Conservation (phyloP, 148 eudicot genomes). For the Camellia japonica region DNA sequence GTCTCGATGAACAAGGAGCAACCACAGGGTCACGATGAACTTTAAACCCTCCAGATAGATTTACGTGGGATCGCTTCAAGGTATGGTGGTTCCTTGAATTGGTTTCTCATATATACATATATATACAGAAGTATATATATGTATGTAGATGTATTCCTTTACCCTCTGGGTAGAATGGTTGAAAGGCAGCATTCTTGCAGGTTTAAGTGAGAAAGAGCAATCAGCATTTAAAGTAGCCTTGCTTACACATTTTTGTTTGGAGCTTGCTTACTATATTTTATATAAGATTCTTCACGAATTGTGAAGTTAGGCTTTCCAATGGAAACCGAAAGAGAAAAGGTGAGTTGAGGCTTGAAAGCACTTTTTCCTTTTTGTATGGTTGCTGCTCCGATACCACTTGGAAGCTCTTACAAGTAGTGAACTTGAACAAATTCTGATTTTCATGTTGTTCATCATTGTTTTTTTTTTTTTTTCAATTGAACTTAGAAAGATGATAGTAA, state of each 20-base stretch:
- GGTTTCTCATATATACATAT: neutral
- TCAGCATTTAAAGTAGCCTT: constrained; percentile 5
- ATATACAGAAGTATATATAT: neutral
- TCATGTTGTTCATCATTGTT: neutral
- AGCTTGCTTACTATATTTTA: neutral
- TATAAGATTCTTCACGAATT: neutral
- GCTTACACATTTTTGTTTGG: constrained; percentile 1
- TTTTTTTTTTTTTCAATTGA: neutral
- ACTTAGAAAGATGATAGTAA: neutral
- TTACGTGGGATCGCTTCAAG: constrained; percentile 4
- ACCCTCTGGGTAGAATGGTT: neutral
- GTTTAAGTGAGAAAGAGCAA: constrained; percentile 5
- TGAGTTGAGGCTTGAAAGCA: constrained; percentile 10
- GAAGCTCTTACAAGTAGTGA: neutral
- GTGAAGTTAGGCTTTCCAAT: neutral
- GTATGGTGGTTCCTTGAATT: constrained; percentile 9
- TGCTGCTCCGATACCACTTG: constrained; percentile 2
- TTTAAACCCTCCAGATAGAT: constrained; percentile 20
- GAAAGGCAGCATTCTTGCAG: constrained; percentile 3
- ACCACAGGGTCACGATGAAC: constrained; percentile 69
- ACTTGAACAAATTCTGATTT: neutral
- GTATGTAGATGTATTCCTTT: neutral
- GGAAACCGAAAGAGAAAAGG: neutral
- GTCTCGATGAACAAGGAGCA: constrained; percentile 64
- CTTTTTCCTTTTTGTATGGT: neutral